Evolutionary conservation across 163 green algal species (phyloP).

Genomic region (Scenedesmus sp.): DNA sequence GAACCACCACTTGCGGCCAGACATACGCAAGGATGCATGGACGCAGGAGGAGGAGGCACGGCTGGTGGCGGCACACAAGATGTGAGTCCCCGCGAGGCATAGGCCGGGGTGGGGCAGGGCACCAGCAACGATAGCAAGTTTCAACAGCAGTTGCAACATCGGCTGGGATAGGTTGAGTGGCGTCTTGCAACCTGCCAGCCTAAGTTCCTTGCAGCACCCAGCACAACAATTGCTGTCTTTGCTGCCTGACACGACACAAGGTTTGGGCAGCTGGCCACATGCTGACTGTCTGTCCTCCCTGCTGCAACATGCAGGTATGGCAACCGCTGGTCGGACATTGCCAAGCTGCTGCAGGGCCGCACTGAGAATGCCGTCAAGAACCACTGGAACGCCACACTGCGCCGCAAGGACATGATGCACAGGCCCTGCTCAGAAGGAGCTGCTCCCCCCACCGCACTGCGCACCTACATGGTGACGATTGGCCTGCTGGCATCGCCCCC

Average conservation of each 20-base stretch:
- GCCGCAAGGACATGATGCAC: conserved; percentile 60
- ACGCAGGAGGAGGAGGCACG: conserved; percentile 79
- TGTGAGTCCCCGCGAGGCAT: conserved; percentile 18
- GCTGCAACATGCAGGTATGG: conserved; percentile 61
- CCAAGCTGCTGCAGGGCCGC: conserved; percentile 66
- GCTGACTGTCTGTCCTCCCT: background rate
- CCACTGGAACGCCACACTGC: conserved; percentile 89
- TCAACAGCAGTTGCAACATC: background rate
- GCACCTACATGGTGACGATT: conserved; percentile 46
- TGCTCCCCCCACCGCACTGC: conserved; percentile 6
- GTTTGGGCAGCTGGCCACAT: background rate
- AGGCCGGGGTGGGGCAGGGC: background rate
- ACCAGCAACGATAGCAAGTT: background rate
- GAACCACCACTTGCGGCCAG: conserved; percentile 90
- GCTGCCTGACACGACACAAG: background rate
- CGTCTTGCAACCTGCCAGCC: background rate
- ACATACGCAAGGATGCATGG: conserved; percentile 89
- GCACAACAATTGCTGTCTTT: no score
- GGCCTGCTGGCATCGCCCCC: background rate
- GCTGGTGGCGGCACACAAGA: conserved; percentile 77
- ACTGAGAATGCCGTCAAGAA: conserved; percentile 94
- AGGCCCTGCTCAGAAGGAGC: background rate
- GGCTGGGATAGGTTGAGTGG: background rate
- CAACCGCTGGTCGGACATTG: conserved; percentile 86
- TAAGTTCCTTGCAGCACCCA: background rate